Conservation (phyloP, 306 rosid genomes). For the Castanea sativa region DNA sequence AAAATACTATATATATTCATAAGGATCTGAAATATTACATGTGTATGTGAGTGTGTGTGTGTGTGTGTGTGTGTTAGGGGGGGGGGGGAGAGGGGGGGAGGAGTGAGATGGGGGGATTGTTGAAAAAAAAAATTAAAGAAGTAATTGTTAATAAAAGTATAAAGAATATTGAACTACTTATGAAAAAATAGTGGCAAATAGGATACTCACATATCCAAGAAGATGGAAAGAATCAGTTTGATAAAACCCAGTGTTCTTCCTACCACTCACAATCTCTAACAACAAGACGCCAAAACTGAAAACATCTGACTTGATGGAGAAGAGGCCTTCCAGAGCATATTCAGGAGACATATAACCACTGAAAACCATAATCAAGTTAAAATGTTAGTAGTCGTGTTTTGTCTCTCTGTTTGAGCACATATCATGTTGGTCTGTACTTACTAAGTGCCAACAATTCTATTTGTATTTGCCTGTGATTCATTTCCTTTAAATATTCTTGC, state of each 20-base stretch:
- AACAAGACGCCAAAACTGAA: conserved; percentile 37
- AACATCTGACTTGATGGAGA: conserved; percentile 30
- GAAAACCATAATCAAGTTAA: background rate
- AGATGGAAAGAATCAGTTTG: conserved; percentile 25
- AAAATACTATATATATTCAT: too few relatives aligned
- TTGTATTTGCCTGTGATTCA: conserved; percentile 23
- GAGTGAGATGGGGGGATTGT: too few relatives aligned
- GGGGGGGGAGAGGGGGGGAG: too few relatives aligned
- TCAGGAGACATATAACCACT: conserved; percentile 32
- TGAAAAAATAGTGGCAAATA: background rate
- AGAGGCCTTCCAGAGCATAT: conserved; percentile 29
- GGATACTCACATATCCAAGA: conserved; percentile 35
- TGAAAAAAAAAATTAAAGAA: too few relatives aligned
- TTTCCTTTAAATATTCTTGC: conserved; percentile 29
- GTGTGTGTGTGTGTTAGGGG: too few relatives aligned
- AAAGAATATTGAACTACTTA: background rate
- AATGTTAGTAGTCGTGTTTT: background rate
- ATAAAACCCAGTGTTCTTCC: conserved; percentile 35
- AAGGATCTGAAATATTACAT: too few relatives aligned
- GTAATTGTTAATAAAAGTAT: too few relatives aligned
- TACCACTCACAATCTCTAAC: conserved; percentile 34
- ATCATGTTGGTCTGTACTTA: conserved; percentile 4
- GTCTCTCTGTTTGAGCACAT: background rate
- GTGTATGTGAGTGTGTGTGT: too few relatives aligned
- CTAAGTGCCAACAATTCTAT: conserved; percentile 36